Conservation (phyloP, 345 rosid species). For the Carallia brachiata region DNA sequence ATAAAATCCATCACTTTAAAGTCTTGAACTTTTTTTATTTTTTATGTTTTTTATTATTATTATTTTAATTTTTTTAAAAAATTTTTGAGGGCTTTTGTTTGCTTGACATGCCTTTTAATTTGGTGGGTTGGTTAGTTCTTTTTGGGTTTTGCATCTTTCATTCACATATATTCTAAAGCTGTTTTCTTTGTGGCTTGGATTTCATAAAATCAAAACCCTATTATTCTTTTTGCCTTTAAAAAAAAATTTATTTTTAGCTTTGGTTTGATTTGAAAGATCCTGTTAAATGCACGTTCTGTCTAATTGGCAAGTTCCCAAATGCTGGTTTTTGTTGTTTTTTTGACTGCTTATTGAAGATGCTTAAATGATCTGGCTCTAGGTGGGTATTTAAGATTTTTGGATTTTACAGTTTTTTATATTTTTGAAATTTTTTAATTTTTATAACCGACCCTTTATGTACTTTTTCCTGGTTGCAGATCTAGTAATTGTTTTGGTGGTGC, state of each 20-base stretch:
- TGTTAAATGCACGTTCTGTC: not conserved
- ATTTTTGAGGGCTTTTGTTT: not conserved
- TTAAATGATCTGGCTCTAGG: slow-evolving; percentile 43
- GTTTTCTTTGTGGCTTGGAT: slow-evolving; percentile 33
- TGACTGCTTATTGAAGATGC: slow-evolving; percentile 17
- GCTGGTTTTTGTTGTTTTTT: slow-evolving; percentile 15
- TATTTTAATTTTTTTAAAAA: not conserved
- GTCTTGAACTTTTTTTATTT: not conserved
- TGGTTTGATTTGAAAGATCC: slow-evolving; percentile 7
- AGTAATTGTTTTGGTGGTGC: slow-evolving; percentile 30
- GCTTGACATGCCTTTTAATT: slow-evolving; percentile 17
- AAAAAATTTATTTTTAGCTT: slow-evolving; percentile 5
- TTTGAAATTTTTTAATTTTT: slow-evolving; percentile 12
- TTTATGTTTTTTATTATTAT: not conserved
- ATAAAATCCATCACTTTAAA: slow-evolving; percentile 44
- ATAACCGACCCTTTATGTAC: slow-evolving; percentile 23
- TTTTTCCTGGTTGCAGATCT: slow-evolving; percentile 55
- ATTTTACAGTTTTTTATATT: not conserved
- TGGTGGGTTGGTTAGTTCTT: slow-evolving; percentile 8
- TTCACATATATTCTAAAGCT: slow-evolving; percentile 40
- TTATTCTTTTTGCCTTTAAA: slow-evolving; percentile 7
- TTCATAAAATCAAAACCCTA: slow-evolving; percentile 32
- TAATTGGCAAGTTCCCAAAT: slow-evolving; percentile 14
- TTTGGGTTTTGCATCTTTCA: slow-evolving; percentile 27
- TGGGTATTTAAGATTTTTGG: not conserved